Base-by-base conservation (phyloP, 2,329 filamentous ascomycete species). In the Cordyceps pruinosa region DNA sequence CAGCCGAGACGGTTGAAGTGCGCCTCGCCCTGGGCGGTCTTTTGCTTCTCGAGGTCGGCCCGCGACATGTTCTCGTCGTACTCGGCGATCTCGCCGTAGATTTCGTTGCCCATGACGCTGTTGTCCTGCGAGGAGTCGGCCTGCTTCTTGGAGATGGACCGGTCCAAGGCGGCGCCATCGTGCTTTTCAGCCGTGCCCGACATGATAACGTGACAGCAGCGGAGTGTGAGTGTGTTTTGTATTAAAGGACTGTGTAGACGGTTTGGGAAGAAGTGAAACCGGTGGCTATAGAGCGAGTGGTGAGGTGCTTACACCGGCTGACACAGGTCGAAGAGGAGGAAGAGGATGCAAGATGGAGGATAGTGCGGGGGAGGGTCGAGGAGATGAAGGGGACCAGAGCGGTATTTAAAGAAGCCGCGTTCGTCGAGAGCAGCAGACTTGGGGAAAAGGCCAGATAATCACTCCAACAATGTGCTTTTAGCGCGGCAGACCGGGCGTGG, bases 1-100 rank as follows among this genome's bases (percentile, higher is more conserved):
- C 79, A 82, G 54, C 79, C 79, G 23, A 82, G 73, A 41, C 76
- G 75, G 60, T 79, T 70, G 66, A 82, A 82, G 56, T 78, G 73
- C 15, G 75, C 75, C 49, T 70, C 66, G 56, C 77, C 78, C 62
- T 75, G 65, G 7, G 70, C 71, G 13, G 70, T 70, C 64, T 76
- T 79, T 60, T 75, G 72, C 66, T 75, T 74, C 67, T 80, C 77
- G 41, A 75, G 62, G 60, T 78, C 75, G 57, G 65, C 64, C 50
- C 69, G 63, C 53, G 62, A 58, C n/a, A 42, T 6, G 28, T n/a
- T 45, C 55, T 70, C 69, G 52, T 68, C 66, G 56, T 64, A 58
- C 73, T 85, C 46, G 77, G 65, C 60, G 4, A 64, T 58, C 53
- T 72, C 70, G 34, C 69, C 70, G 15, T 61, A 62, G 19, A 66